Evolutionary conservation across 345 rosid species (phyloP), one percentile per base, ranked within the genome.

Genomic region (Punica granatum): DNA sequence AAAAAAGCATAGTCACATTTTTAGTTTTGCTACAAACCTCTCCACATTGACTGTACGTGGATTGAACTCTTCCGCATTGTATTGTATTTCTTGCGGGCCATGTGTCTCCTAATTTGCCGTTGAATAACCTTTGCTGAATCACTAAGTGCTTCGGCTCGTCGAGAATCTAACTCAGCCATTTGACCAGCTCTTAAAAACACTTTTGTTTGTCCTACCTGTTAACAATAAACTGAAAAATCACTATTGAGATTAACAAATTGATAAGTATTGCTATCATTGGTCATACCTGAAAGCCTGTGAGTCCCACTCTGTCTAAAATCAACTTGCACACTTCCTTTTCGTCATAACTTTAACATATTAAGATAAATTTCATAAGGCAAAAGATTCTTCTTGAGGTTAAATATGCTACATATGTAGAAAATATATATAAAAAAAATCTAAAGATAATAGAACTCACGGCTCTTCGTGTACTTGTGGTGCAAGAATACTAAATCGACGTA

Each of bases 111-210:
- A 69, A 59, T 35, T 70, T 77, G 75, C 61, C 81, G 77, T 70
- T 93, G 98, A 77, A 93, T 81, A 70, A 81, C 73, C 68, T 64
- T 77, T 51, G 94, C 97, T n/a, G 90, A 79, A 67, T 77, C 82
- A 42, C 86, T 80, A 28, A 79, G 85, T 39, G 72, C 31, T 73
- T 67, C 78, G 62, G 83, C 77, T 76, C 86, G 86, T 68, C 68
- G 76, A n/a, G 90, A 83, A 82, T 92, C 97, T 71, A 92, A 75
- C 77, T 87, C 87, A 25, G 89, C 93, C 87, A 87, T 83, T 65
- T 88, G 92, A 65, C 88, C 90, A 65, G 86, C 92, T 83, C 89
- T 80, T 69, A 92, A 75, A 73, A 92, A 92, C 64, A 92, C 77
- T 76, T 82, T 85, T 63, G 77, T 84, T 78, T 80, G 73, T 76